Evolutionary conservation across 2,329 filamentous ascomycete species (phyloP), one percentile per base, ranked within the genome.

Genomic region (Ploettnerulaceae sp.): DNA sequence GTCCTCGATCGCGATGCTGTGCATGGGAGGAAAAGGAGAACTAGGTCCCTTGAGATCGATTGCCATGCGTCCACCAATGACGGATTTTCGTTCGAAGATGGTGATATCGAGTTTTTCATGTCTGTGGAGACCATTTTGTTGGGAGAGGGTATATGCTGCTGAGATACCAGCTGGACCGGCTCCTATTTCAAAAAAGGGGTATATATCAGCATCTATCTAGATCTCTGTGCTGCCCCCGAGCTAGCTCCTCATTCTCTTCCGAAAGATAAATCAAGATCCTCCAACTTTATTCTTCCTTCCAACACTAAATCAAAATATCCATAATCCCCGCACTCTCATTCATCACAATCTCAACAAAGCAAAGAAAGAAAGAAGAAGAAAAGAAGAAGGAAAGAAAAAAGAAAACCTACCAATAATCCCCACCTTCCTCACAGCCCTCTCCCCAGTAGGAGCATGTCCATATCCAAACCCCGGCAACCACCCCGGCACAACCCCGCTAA

Each of bases 61-160:
- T 11, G 43, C 15, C 18, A 54, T 37, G 12, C 51, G 26, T 12
- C 51, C 51, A 15, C 51, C 51, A n/a, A 54, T 25, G 2, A 11
- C 9, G 9, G 37, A 2, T 22, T 36, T 44, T 5, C 41, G 29
- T n/a, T 54, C 48, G 18, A 51, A 44, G 25, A 54, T 12, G 1
- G 48, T 49, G 12, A 54, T 40, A 24, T 44, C 15, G 29, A 51
- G 24, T 12, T 37, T 25, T 15, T 36, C 12, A 14, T 31, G n/a
- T 5, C 28, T 14, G 9, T 31, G 28, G 28, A 3, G 28, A 14
- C 15, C 28, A 7, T 31, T 31, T 31, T 31, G 28, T 31, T 31
- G n/a, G 5, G 28, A 12, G 11, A 31, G 7, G 2, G 28, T 14
- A 3, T n/a, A 14, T 11, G 28, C 28, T 5, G 28, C 11, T 11